Percentiles rank a stretch among this genome's conserved stretches.
Conservation (phyloP, 2,329 filamentous ascomycete genomes). For the Biscogniauxia sp. region DNA sequence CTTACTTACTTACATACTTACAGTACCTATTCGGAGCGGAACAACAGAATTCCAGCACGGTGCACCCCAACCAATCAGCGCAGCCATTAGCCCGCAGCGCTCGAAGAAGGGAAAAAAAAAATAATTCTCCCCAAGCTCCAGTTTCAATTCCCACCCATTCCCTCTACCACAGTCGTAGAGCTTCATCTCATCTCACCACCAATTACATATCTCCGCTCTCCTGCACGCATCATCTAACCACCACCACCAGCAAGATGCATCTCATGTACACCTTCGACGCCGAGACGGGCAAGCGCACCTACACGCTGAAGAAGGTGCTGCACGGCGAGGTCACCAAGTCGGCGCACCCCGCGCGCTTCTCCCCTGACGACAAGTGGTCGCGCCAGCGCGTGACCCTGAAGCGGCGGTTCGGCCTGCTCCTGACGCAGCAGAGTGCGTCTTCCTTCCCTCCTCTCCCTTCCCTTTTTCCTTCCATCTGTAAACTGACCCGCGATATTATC, state of each 20-base stretch:
- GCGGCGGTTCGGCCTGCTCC: constrained; percentile 83
- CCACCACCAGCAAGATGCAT: constrained; percentile 46
- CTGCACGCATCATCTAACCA: background rate
- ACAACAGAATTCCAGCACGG: background rate
- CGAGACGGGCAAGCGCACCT: constrained; percentile 78
- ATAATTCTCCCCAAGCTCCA: background rate
- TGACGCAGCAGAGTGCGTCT: constrained; percentile 68
- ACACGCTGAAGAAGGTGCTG: constrained; percentile 91
- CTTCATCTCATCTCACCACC: background rate
- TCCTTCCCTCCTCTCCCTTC: background rate
- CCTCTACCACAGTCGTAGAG: too few species aligned
- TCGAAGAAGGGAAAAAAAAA: background rate
- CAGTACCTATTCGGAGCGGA: background rate
- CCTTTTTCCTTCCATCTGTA: constrained; percentile 3
- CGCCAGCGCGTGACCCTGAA: constrained; percentile 93
- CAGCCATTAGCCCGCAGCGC: background rate
- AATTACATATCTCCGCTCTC: background rate
- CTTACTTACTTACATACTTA: too few species aligned
- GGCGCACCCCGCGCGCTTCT: constrained; percentile 94
- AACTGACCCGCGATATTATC: too few species aligned
- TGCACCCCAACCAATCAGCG: background rate
- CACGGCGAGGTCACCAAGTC: constrained; percentile 88
- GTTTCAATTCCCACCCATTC: background rate
- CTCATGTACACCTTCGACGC: constrained; percentile 70
- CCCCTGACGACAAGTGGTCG: constrained; percentile 98